These are phyloP conservation scores for Melocanna baccifera DNA, from an alignment of 176 grass and related monocot genomes.

Conservation along the genomic window DNA sequence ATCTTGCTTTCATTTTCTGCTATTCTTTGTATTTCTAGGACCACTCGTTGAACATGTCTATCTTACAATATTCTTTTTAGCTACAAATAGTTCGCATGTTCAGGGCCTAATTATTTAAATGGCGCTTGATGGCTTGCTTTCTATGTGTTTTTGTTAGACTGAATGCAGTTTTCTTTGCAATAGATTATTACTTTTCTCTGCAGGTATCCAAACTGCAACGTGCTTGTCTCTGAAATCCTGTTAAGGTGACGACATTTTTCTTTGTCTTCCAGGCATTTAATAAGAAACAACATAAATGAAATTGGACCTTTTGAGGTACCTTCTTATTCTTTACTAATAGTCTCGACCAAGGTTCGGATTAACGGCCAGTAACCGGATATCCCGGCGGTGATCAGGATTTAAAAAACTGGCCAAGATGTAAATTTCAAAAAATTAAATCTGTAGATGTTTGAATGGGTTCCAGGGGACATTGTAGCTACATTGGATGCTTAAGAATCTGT, in stretches of 20 bases:
- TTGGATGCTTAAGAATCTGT: no score
- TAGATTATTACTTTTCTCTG: constrained; percentile 15
- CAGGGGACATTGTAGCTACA: no score
- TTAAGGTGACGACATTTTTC: constrained; percentile 57
- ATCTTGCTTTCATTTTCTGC: neutral
- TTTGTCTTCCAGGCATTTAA: neutral
- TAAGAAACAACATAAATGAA: neutral
- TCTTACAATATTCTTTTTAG: neutral
- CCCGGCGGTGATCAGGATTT: no score
- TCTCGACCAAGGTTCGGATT: no score
- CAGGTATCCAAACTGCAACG: constrained; percentile 86
- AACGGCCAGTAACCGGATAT: no score
- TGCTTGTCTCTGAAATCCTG: constrained; percentile 89
- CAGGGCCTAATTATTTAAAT: neutral
- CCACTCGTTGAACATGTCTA: neutral
- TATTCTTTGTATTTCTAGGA: neutral
- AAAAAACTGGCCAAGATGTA: no score
- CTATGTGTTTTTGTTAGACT: constrained; percentile 3
- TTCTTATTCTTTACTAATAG: constrained; percentile 23
- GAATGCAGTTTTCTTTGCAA: constrained; percentile 16
- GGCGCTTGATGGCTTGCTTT: neutral
- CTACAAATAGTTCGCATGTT: neutral
- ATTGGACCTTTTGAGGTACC: neutral
- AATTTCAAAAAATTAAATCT: no score
- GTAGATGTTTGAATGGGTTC: no score